phyloP scores from a whole-genome alignment of 345 rosid species.

The Ricinus communis region DNA sequence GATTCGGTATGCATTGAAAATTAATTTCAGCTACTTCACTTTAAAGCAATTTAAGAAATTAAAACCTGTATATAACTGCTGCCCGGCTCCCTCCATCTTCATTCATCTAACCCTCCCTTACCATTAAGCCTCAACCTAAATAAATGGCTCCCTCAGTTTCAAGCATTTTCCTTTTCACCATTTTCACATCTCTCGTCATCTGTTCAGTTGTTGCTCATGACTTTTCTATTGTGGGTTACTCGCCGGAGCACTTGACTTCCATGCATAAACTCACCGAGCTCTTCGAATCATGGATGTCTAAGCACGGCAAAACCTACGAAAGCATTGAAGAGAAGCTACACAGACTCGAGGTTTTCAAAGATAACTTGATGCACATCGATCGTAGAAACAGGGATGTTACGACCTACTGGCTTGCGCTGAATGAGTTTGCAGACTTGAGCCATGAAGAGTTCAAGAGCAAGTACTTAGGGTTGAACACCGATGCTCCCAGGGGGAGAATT shows the following conservation, averaged over 20 bases:
- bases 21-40: conserved; percentile 45
- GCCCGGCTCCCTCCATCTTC: conserved; percentile 12
- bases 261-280: conserved; percentile 55
- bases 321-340: conserved; percentile 61
- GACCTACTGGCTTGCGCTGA: conserved; percentile 76
- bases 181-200: conserved; percentile 35
- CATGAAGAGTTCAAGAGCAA: conserved; percentile 74
- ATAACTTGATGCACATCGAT: conserved; percentile 75
- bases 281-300: conserved; percentile 72
- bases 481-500: conserved; percentile 23
- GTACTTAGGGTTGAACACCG: conserved; percentile 52
- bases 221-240: conserved; percentile 74
- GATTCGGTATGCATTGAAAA: conserved; percentile 29
- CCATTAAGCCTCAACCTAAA: neutral
- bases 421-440: conserved; percentile 73
- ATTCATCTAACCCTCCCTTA: conserved; percentile 21
- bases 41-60: conserved; percentile 44
- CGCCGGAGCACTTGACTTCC: conserved; percentile 58
- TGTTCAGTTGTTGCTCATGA: conserved; percentile 50
- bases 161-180: conserved; percentile 32
- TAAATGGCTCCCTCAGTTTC: conserved; percentile 43
- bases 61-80: conserved; percentile 28
- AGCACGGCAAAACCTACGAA: conserved; percentile 58
- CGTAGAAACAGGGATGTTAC: conserved; percentile 57
- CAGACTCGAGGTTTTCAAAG: conserved; percentile 68